Evolutionary conservation across 257 asterid species (phyloP), one percentile per base, ranked within the genome.

Genomic region (Schizonepeta tenuifolia): DNA sequence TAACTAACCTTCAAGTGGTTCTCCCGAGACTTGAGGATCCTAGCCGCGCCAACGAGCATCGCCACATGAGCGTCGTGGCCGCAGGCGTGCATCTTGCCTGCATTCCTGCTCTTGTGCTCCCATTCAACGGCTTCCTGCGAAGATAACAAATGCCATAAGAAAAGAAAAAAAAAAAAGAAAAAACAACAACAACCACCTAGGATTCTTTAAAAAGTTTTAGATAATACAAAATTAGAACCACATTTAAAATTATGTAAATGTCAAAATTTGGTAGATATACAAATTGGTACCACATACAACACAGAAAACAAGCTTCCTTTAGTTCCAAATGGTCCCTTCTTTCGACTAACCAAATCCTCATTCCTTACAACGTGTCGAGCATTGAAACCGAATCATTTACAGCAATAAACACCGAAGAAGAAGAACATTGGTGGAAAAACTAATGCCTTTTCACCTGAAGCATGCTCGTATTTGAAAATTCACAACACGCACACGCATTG

Each of bases 1-100:
- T 6, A 67, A 86, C 78, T 7, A 67, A 87, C 96, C 93, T 89
- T 81, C 68, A 89, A 74, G 31, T 79, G 77, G 3, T 65, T 60
- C 77, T 89, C 77, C 5, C 93, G 83, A 20, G 86, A 80, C 77
- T 89, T 87, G 54, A 89, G 73, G 65, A 87, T 89, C 70, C 74
- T 81, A 6, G 96, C 91, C 0, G 93, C 96, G 11, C 96, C 96
- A 0, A 87, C 17, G 33, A 89, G 93, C 96, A 89, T 89, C 11
- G 96, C 87, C 59, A 83, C 91, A 9, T 89, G 96, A 15, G 91
- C 96, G 5, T 89, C 96, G 74, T 89, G 96, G 0, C 96, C 96
- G 24, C 96, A 89, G 18, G 96, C 96, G 50, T 89, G 96, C 96
- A 89, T 89, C 73, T 83, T 89, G 61, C 96, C 96, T 0, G 80